These are phyloP conservation scores for Kuraishia molischiana DNA, from an alignment of 805 yeast genomes.

Conservation along the genomic window DNA sequence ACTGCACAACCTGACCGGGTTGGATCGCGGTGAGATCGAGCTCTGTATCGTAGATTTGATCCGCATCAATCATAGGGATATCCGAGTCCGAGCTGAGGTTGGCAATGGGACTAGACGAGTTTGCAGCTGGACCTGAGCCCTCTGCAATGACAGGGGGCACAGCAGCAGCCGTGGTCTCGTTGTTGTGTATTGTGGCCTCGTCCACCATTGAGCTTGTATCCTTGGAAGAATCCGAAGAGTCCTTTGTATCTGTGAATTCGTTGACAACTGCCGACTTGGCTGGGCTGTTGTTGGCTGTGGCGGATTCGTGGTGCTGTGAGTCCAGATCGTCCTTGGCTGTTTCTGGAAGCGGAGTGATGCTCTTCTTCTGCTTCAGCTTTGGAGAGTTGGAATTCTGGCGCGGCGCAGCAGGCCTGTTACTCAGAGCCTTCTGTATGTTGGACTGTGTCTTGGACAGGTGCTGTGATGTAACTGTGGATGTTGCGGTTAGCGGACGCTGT, in stretches of 20 bases:
- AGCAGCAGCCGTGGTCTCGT: not conserved
- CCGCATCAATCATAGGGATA: slow-evolving; percentile 6
- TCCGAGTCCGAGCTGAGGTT: slow-evolving; percentile 3
- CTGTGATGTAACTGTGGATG: slow-evolving; percentile 14
- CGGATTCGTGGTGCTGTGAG: not conserved
- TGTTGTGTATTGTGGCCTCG: slow-evolving; percentile 14
- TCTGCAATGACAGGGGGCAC: not conserved
- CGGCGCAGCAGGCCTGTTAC: slow-evolving; percentile 7
- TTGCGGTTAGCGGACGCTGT: slow-evolving; percentile 6
- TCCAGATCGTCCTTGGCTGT: not conserved
- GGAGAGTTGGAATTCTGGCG: not conserved
- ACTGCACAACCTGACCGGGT: slow-evolving; percentile 60
- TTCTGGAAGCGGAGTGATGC: not conserved
- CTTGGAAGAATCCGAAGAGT: slow-evolving; percentile 24
- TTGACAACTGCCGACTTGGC: not conserved
- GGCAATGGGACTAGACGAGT: slow-evolving; percentile 2
- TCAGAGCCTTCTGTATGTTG: slow-evolving; percentile 22
- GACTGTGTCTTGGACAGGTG: slow-evolving; percentile 20
- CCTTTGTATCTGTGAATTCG: slow-evolving; percentile 10
- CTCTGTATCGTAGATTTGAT: slow-evolving; percentile 21
- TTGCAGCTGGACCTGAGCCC: not conserved
- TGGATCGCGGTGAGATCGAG: slow-evolving; percentile 57
- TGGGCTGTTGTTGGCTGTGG: too few species aligned
- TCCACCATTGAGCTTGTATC: slow-evolving; percentile 12
- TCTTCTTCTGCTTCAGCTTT: not conserved